phyloP scores from a whole-genome alignment of 148 eudicot species.

The Heliamphora exappendiculata region DNA sequence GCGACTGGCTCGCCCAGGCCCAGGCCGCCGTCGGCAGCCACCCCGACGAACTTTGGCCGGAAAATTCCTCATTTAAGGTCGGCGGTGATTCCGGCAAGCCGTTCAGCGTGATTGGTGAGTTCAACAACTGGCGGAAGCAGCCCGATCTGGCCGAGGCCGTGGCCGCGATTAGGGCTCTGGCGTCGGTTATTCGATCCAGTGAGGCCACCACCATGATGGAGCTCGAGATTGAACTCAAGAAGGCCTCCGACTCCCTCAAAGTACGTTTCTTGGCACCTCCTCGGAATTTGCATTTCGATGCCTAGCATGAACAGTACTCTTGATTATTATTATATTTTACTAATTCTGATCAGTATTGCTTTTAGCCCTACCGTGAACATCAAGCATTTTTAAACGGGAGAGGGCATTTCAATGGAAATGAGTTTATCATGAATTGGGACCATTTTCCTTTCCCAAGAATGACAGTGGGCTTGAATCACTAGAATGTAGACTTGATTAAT shows the following conservation, averaged over 20 bases:
- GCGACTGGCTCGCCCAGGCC: slow-evolving; percentile 92
- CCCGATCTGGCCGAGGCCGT: slow-evolving; percentile 97
- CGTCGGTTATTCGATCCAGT: slow-evolving; percentile 71
- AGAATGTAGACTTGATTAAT: not conserved
- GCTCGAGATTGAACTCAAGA: slow-evolving; percentile 87
- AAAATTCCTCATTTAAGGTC: slow-evolving; percentile 6
- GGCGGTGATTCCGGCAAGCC: slow-evolving; percentile 23
- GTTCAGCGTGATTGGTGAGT: slow-evolving; percentile 74
- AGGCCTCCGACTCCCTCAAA: slow-evolving; percentile 86
- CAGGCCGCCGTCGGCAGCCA: slow-evolving; percentile 58
- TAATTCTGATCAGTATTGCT: not conserved
- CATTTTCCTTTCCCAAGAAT: not conserved
- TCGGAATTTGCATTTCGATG: no score
- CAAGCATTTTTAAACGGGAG: not conserved
- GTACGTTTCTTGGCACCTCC: slow-evolving; percentile 23
- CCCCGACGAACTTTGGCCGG: slow-evolving; percentile 19
- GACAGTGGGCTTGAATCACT: not conserved
- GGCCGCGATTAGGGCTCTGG: slow-evolving; percentile 96
- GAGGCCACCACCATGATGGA: slow-evolving; percentile 91
- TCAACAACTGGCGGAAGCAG: slow-evolving; percentile 77
- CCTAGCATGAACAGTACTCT: no score
- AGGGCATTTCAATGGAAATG: not conserved
- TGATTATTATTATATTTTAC: not conserved
- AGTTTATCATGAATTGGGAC: not conserved
- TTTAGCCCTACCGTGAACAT: not conserved